phyloP scores from a whole-genome alignment of 352 stramenopile species.

The Globisporangium polare region DNA sequence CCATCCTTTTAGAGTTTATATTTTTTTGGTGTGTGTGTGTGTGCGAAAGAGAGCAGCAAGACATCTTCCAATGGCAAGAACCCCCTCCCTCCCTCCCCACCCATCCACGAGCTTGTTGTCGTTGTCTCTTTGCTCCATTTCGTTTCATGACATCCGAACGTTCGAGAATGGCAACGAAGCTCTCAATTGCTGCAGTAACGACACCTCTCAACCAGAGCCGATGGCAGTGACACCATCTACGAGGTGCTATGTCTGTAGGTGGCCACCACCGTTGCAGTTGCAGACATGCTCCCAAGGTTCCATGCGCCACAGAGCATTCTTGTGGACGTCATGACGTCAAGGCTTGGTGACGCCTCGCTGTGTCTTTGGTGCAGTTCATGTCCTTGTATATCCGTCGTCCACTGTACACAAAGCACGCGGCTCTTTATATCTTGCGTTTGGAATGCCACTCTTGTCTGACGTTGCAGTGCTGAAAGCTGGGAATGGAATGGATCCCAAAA shows the following conservation, averaged over 20 bases:
- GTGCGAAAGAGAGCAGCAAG: constrained; percentile 1
- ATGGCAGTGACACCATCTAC: too few species aligned
- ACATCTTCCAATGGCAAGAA: constrained; percentile 13
- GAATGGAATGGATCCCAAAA: constrained; percentile 10
- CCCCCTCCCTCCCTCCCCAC: not conserved
- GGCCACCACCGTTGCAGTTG: too few species aligned
- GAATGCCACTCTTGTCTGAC: not conserved
- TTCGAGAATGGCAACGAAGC: constrained; percentile 2
- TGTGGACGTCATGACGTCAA: not conserved
- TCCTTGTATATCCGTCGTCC: not conserved
- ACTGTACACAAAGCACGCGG: not conserved
- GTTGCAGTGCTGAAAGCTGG: not conserved
- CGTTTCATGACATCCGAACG: not conserved
- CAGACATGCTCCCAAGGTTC: too few species aligned
- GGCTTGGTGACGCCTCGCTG: not conserved
- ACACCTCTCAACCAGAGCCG: not conserved
- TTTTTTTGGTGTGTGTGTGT: constrained; percentile 18
- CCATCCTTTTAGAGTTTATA: constrained; percentile 66
- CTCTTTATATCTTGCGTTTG: not conserved
- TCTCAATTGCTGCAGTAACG: not conserved
- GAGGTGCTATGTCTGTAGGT: too few species aligned
- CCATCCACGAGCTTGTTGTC: not conserved
- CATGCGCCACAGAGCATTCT: not conserved
- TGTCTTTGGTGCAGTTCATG: not conserved
- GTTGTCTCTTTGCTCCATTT: not conserved